These are phyloP conservation scores for Neurospora sp. DNA, from an alignment of 495 filamentous ascomycete species.

Conservation along the genomic window DNA sequence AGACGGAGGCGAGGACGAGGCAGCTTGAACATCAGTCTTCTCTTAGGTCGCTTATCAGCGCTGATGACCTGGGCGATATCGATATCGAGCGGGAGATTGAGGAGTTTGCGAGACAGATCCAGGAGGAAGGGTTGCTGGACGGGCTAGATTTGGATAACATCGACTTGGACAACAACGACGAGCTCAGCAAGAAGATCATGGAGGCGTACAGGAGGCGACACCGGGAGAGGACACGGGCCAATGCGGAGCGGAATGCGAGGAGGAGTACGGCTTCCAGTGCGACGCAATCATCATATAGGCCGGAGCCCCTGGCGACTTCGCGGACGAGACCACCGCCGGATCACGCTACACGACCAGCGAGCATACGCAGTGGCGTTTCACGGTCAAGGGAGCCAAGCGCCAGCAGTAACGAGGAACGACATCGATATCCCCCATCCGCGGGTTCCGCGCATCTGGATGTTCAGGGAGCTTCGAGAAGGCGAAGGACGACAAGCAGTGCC, in stretches of 20 bases:
- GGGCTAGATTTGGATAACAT: conserved; percentile 78
- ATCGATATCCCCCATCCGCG: conserved; percentile 33
- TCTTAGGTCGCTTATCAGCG: conserved; percentile 68
- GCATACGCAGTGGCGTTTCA: conserved; percentile 20
- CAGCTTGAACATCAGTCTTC: conserved; percentile 79
- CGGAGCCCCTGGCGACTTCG: conserved; percentile 13
- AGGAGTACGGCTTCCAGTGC: conserved; percentile 26
- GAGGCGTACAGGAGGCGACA: conserved; percentile 73
- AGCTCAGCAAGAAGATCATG: conserved; percentile 79
- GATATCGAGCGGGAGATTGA: conserved; percentile 63
- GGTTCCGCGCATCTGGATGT: conserved; percentile 34
- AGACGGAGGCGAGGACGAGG: conserved; percentile 24
- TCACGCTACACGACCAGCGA: conserved; percentile 24
- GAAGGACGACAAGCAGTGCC: conserved; percentile 30
- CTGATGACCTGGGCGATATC: conserved; percentile 57
- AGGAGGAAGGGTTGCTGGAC: conserved; percentile 77
- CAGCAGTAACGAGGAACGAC: conserved; percentile 29
- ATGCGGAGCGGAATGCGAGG: conserved; percentile 18
- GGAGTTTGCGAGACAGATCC: conserved; percentile 79
- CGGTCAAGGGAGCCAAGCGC: conserved; percentile 30
- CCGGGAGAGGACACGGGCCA: conserved; percentile 33
- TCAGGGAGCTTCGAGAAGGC: conserved; percentile 29
- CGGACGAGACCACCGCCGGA: conserved; percentile 17
- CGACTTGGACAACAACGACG: conserved; percentile 66
- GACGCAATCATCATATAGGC: conserved; percentile 22